Base-by-base conservation (phyloP, 2,329 filamentous ascomycete species). In the Chaetomium strumarium region DNA sequence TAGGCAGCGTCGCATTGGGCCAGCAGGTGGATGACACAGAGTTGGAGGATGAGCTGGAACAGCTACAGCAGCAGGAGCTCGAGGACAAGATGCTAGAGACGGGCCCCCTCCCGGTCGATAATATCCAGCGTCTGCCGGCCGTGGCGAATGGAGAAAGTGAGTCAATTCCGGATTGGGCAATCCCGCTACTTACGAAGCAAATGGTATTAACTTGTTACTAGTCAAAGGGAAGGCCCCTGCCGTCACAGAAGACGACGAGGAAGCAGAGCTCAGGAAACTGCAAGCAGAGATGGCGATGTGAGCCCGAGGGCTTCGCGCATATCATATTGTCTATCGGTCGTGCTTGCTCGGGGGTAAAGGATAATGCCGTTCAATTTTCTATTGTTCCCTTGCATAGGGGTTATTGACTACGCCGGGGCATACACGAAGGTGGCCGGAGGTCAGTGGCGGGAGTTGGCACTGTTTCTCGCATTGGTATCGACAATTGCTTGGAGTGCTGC, bases 201-300 rank as follows among this genome's bases (percentile, higher is more conserved):
- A 20, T 37, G 43, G 42, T 58, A 19, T 62, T 66, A 58, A 66
- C 17, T 42, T 29, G 12, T 13, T 10, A 31, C 13, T 55, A 80
- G 75, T 76, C 68, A 76, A 77, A 73, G 70, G 74, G 60, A 77
- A 81, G 61, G 66, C 71, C 16, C 68, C 68, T 14, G 72, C 73
- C 56, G 68, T 70, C 61, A 84, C 87, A 67, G 90, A 96, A 69
- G 91, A 96, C 69, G 92, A 97, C 78, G 93, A 97, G 67, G 92
- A 97, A 70, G 92, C 86, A 64, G 92, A 97, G 74, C 76, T 97
- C 66, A 83, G 86, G 71, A 96, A 93, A 73, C 72, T 99, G 62
- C 90, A 95, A 69, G 91, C 90, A 34, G 92, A 96, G 72, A 97
- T 97, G 92, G 91, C 91, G 60, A 96, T 96, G 86, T 95, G 66